Conservation (phyloP, 78 protist species). For the Emiliania huxleyi region DNA sequence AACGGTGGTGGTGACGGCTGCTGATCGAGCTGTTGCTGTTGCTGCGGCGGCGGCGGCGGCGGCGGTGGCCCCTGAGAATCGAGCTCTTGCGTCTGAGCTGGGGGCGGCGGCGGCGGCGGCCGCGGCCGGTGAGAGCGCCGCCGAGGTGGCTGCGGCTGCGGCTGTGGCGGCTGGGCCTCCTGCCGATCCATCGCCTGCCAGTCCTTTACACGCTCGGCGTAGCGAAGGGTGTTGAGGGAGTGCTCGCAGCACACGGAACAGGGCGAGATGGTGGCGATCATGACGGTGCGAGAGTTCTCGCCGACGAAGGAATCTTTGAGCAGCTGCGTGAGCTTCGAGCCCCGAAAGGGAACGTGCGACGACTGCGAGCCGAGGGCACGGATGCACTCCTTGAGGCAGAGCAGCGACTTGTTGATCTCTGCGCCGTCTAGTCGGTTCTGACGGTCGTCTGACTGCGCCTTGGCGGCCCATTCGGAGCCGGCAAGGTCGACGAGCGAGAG, state of each 20-base stretch:
- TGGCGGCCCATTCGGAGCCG: conserved; percentile 59
- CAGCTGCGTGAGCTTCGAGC: conserved; percentile 34
- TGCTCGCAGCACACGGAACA: conserved; percentile 7
- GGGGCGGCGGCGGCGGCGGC: no score
- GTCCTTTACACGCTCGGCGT: conserved; percentile 33
- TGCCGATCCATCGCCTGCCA: background rate
- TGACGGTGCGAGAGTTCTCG: background rate
- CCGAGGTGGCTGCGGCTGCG: no score
- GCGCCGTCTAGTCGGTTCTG: conserved; percentile 38
- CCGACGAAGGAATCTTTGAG: conserved; percentile 31
- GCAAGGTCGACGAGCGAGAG: conserved; percentile 46
- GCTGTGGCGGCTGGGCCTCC: background rate
- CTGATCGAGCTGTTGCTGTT: no score
- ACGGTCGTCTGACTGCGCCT: background rate
- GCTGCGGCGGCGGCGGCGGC: no score
- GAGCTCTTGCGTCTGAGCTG: no score
- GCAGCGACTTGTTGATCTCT: conserved; percentile 44
- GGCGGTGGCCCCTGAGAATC: no score
- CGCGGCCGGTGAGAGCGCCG: no score
- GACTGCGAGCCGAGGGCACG: background rate
- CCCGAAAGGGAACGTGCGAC: conserved; percentile 39
- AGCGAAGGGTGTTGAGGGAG: conserved; percentile 39
- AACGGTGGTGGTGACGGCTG: no score
- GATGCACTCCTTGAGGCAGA: conserved; percentile 55
- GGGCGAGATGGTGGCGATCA: conserved; percentile 34